Percentiles rank a stretch among this genome's conserved stretches.
phyloP scores from a whole-genome alignment of 495 filamentous ascomycete species.

The Viridothelium virens region DNA sequence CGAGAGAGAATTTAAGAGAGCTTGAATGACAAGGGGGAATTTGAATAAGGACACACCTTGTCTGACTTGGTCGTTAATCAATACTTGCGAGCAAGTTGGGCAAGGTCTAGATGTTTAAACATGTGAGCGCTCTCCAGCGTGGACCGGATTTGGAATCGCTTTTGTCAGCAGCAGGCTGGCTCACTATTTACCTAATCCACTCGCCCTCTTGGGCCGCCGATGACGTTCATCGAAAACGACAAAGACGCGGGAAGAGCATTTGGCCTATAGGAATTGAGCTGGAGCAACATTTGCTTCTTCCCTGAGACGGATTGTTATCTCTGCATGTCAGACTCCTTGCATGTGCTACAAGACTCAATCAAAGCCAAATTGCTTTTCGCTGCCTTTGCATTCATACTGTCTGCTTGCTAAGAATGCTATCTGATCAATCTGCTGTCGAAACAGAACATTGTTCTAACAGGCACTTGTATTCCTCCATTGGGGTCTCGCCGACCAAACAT shows the following conservation, averaged over 20 bases:
- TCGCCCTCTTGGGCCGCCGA: background rate
- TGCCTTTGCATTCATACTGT: too few relatives aligned
- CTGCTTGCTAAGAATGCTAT: background rate
- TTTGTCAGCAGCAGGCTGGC: background rate
- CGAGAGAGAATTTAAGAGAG: too few relatives aligned
- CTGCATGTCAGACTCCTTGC: background rate
- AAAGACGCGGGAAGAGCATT: background rate
- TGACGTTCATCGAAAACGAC: background rate
- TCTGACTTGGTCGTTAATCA: too few relatives aligned
- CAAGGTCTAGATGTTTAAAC: background rate
- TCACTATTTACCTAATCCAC: background rate
- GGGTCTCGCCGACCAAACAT: background rate
- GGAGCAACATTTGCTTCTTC: too few relatives aligned
- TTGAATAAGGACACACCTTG: background rate
- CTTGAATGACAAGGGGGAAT: background rate
- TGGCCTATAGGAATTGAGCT: too few relatives aligned
- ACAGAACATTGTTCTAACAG: background rate
- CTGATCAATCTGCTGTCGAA: background rate
- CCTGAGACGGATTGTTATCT: background rate
- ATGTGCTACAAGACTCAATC: background rate
- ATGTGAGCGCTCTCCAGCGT: background rate
- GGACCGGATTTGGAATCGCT: slow-evolving; percentile 7
- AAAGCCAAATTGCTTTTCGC: too few relatives aligned
- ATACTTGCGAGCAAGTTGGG: background rate
- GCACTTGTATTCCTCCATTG: background rate